Evolutionary conservation across 2,329 filamentous ascomycete genomes (phyloP).

Genomic region (Pezicula carpinea): DNA sequence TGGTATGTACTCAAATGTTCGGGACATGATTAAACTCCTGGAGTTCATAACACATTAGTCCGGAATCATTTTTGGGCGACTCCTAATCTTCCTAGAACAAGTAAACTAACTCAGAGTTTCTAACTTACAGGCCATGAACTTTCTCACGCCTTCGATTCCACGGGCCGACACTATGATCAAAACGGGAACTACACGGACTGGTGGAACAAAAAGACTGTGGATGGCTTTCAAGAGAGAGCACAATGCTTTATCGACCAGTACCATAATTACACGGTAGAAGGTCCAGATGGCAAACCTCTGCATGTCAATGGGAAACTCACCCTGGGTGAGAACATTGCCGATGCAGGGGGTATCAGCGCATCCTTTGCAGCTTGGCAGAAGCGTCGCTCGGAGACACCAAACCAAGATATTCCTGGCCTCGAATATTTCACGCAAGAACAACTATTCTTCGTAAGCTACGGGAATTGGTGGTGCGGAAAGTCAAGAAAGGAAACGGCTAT

Average conservation of each 20-base stretch:
- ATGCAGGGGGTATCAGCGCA: slow-evolving; percentile 61
- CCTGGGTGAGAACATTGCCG: slow-evolving; percentile 67
- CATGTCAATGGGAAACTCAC: slow-evolving; percentile 61
- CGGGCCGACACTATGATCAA: slow-evolving; percentile 59
- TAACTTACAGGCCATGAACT: slow-evolving; percentile 54
- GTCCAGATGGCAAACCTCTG: slow-evolving; percentile 49
- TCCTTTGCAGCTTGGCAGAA: slow-evolving; percentile 63
- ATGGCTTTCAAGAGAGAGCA: slow-evolving; percentile 52
- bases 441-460: slow-evolving; percentile 64
- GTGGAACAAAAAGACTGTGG: slow-evolving; percentile 59
- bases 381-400: slow-evolving; percentile 45
- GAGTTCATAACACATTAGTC: no score
- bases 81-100: no score
- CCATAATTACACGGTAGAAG: slow-evolving; percentile 52
- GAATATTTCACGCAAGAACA: slow-evolving; percentile 61
- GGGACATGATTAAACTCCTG: no score
- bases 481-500: slow-evolving; percentile 53
- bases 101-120: no score
- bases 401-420: slow-evolving; percentile 54
- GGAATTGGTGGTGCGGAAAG: slow-evolving; percentile 64
- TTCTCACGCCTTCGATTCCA: slow-evolving; percentile 65
- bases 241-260: slow-evolving; percentile 69
- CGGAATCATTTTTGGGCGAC: no score
- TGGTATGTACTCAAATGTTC: no score
- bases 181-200: slow-evolving; percentile 61